Base-by-base conservation (phyloP, 805 yeast genomes). In the Nakazawaea anatomiae region DNA sequence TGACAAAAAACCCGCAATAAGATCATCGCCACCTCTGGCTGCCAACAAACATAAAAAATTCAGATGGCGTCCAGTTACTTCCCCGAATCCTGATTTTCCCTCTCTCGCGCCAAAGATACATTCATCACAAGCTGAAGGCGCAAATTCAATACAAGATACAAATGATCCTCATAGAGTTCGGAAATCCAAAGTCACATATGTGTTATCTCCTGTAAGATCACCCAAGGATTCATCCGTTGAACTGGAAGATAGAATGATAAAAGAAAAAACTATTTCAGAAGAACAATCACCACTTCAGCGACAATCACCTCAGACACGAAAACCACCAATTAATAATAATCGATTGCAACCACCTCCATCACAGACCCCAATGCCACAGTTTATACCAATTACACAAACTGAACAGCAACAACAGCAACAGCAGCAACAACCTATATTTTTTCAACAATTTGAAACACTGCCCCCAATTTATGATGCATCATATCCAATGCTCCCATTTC, bases 401-500 rank as follows among this genome's bases (percentile, higher is more conserved):
- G n/a, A 39, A 39, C 14, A 39, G 14, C 41, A n/a, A n/a, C 27
- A 39, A n/a, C 41, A 6, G 14, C 14, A 39, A 39, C 41, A 39
- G 14, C 41, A 39, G 14, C 41, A 39, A 6, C 41, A 42, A n/a
- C 34, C 6, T 10, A 12, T 28, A 28, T 35, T 14, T 14, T 30
- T 43, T n/a, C 39, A 9, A 9, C 46, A 27, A n/a, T 43, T 43
- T 11, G 28, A 8, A 32, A 10, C 39, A 10, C 34, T 43, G 30
- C 46, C 46, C 10, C 46, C 46, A 12, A 30, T 32, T 11, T 25
- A 31, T 43, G 46, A 30, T 32, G 29, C 30, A 10, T 39, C 46
- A 18, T 43, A 32, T 43, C 31, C 39, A 1, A 43, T 43, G 39
- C 28, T 43, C 46, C 46, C 39, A 29, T 43, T 43, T 43, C 39